phyloP scores from a whole-genome alignment of 2,329 filamentous ascomycete genomes.

The Trichoderma sp. region DNA sequence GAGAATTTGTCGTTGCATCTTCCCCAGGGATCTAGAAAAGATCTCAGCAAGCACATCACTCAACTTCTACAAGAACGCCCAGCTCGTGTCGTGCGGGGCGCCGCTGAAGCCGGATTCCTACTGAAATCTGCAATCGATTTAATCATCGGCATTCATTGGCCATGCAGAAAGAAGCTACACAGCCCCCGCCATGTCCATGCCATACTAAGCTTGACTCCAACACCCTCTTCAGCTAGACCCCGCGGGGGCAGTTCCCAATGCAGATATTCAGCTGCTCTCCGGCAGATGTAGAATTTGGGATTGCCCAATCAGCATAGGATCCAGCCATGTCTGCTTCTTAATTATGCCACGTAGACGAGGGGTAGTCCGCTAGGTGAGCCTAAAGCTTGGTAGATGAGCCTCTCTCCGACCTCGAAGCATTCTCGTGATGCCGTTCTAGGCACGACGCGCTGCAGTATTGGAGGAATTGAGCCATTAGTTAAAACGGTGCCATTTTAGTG shows the following conservation, averaged over 20 bases:
- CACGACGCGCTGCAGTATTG: neutral
- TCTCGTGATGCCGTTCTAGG: neutral
- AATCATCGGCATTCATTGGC: neutral
- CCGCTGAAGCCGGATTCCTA: neutral
- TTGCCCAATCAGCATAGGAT: neutral
- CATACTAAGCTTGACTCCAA: neutral
- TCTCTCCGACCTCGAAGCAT: neutral
- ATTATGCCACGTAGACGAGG: neutral
- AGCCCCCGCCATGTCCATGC: neutral
- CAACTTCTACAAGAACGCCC: neutral
- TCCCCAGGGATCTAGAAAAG: neutral
- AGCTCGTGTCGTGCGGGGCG: neutral
- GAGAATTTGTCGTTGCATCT: neutral
- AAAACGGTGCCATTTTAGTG: neutral
- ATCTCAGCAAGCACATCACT: neutral
- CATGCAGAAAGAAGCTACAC: neutral
- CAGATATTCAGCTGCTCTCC: neutral
- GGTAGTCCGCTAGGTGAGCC: neutral
- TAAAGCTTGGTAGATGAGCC: neutral
- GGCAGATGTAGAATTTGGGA: neutral
- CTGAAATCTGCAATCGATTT: neutral
- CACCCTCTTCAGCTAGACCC: neutral
- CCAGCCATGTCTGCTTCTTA: neutral
- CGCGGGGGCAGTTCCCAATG: neutral
- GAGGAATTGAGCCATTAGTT: neutral